Evolutionary conservation across 495 filamentous ascomycete species (phyloP), one percentile per base, ranked within the genome.

Genomic region (Chaetomidium leptoderma): DNA sequence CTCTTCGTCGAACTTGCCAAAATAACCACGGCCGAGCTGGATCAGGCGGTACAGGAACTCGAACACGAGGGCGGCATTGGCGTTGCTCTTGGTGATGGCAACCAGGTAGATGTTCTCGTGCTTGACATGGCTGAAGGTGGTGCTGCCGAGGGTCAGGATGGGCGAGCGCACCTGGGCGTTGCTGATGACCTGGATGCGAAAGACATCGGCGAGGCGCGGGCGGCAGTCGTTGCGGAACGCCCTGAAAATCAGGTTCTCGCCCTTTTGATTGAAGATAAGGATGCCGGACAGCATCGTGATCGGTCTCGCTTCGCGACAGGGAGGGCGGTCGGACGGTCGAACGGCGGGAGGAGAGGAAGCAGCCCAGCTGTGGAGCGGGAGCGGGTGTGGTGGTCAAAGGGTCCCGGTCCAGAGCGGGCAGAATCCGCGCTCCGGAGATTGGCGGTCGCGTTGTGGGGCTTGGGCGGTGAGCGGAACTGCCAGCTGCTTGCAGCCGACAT

Each of bases 31-130:
- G 56, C 93, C 93, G 67, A 99, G 78, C 68, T 86, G 80, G 56
- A 97, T 86, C 65, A 99, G 77, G 63, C 92, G 83, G 74, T 97
- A 97, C 56, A 99, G 76, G 72, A 99, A 97, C 78, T 99, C 93
- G 68, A 99, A 99, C 24, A 99, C 90, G 53, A 99, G 83, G 45
- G 93, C 93, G 40, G 92, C 93, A 84, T 99, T 99, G 76, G 93
- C 93, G 79, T 99, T 99, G 78, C 93, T 96, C 79, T 96, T 97
- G 54, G 93, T 97, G 61, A 99, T 88, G 23, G 92, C 93, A 49
- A 97, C 93, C 60, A 99, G 71, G 75, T 97, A 99, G 70, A 99
- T 97, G 72, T 99, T 99, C 72, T 99, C 93, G 72, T 96, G 95
- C 67, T 96, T 96, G 72, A 99, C 92, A 83, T 99, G 93, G 79